Evolutionary conservation across 1,284 basidiomycete species (phyloP), one percentile per base, ranked within the genome.

Genomic region (Cryptococcus sp.): DNA sequence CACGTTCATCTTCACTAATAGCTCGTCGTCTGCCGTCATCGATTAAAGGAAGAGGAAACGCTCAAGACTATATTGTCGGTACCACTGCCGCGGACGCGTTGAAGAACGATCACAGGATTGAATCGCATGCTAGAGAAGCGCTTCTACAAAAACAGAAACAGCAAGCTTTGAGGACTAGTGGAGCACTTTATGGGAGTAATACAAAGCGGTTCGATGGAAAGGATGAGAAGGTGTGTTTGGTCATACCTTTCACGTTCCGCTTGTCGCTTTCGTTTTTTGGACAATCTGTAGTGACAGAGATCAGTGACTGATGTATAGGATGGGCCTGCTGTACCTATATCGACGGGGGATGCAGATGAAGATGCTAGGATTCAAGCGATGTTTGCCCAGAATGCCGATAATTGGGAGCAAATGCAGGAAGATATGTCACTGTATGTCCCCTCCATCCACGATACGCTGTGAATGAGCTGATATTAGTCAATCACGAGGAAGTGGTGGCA

Each of bases 1-100:
- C 94, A 4, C 85, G 94, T 43, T 96, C 94, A 2, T 91, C 93
- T 10, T 92, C 92, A 32, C 87, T 99, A 42, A 81, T 97, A 57
- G 91, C 91, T 18, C 90, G 93, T 59, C 88, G 94, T 42, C 78
- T 94, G 44, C 94, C 93, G 36, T 83, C 91, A 3, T 60, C 67
- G 19, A 77, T 81, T 32, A 83, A 86, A 44, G 94, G 94, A n/a
- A 88, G 87, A 73, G 93, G 94, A 47, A 94, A 86, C 63, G 92
- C 90, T 18, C 84, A 88, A 36, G 83, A 89, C 76, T 97, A 97
- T 72, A 82, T 91, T 41, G 78, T 81, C 47, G 81, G 80, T 43
- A 80, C 83, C 37, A 57, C 68, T 34, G 68, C 69, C 11, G 66
- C 63, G 25, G 66, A 67, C 45, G 59, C 65, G 21, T 55, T 72